phyloP scores from a whole-genome alignment of 1,284 basidiomycete genomes.

The Ceratobasidium sp. region DNA sequence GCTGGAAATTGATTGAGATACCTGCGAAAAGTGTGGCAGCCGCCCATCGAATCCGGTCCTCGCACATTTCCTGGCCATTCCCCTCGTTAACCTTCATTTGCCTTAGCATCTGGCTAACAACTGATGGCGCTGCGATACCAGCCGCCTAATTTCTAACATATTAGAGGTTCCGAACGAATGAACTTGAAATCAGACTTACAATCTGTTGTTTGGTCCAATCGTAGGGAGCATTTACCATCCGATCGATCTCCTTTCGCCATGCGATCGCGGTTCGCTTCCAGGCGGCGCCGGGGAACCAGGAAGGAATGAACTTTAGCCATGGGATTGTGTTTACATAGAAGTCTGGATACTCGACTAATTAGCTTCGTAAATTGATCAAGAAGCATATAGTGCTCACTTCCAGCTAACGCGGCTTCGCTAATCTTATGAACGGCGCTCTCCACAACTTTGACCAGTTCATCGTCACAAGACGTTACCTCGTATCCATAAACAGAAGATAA shows the following conservation, averaged over 20 bases:
- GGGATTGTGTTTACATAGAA: constrained; percentile 30
- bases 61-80: not conserved
- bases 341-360: too few species aligned
- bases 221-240: constrained; percentile 25
- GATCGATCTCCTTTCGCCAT: constrained; percentile 30
- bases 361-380: too few species aligned
- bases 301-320: constrained; percentile 43
- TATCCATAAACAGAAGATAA: constrained; percentile 36
- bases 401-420: constrained; percentile 13
- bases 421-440: constrained; percentile 24
- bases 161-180: too few species aligned
- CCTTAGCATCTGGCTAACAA: constrained; percentile 12
- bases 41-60: constrained; percentile 28
- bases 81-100: not conserved
- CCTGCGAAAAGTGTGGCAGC: constrained; percentile 25
- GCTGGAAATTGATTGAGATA: too few species aligned
- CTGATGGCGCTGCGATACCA: constrained; percentile 13
- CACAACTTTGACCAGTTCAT: constrained; percentile 25
- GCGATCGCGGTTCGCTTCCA: constrained; percentile 45
- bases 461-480: constrained; percentile 12
- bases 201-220: constrained; percentile 32
- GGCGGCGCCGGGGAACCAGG: constrained; percentile 44
- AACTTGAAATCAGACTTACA: constrained; percentile 7
- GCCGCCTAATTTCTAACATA: too few species aligned
- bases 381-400: constrained; percentile 18